Conservation (phyloP, 176 grass and related monocot species). For the Areca catechu region DNA sequence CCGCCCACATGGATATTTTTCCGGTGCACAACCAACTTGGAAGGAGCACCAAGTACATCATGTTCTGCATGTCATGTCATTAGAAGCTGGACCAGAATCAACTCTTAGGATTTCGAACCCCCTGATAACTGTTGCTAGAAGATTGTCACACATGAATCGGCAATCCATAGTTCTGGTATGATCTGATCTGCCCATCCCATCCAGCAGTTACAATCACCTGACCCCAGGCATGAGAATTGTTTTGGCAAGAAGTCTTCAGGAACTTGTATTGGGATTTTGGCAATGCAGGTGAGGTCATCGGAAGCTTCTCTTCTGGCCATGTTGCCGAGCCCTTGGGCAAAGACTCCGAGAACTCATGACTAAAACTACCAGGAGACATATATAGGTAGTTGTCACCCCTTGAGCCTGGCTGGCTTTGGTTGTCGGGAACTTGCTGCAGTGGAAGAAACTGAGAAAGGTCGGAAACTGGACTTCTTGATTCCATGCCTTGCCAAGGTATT, state of each 20-base stretch:
- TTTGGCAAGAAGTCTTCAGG: constrained; percentile 88
- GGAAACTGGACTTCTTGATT: constrained; percentile 25
- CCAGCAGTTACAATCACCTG: constrained; percentile 85
- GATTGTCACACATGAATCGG: constrained; percentile 49
- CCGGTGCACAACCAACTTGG: constrained; percentile 32
- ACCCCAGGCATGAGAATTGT: constrained; percentile 64
- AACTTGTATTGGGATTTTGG: constrained; percentile 63
- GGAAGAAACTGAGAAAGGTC: constrained; percentile 36
- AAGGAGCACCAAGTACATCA: constrained; percentile 42
- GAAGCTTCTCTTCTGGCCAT: constrained; percentile 91
- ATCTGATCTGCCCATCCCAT: constrained; percentile 78
- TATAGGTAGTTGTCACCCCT: constrained; percentile 15
- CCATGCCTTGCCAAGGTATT: constrained; percentile 66
- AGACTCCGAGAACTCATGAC: constrained; percentile 33
- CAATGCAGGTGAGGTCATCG: constrained; percentile 33
- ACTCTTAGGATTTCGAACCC: constrained; percentile 18
- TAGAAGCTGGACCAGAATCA: constrained; percentile 9
- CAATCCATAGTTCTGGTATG: constrained; percentile 87
- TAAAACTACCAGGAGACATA: constrained; percentile 41
- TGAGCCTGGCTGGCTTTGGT: constrained; percentile 18
- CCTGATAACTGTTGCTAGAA: neutral
- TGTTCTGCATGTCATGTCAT: constrained; percentile 15
- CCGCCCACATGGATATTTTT: constrained; percentile 11
- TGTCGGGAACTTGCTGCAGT: constrained; percentile 14
- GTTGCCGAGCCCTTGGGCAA: constrained; percentile 48